phyloP scores from a whole-genome alignment of 345 rosid genomes.

The Gossypium sturtianum region DNA sequence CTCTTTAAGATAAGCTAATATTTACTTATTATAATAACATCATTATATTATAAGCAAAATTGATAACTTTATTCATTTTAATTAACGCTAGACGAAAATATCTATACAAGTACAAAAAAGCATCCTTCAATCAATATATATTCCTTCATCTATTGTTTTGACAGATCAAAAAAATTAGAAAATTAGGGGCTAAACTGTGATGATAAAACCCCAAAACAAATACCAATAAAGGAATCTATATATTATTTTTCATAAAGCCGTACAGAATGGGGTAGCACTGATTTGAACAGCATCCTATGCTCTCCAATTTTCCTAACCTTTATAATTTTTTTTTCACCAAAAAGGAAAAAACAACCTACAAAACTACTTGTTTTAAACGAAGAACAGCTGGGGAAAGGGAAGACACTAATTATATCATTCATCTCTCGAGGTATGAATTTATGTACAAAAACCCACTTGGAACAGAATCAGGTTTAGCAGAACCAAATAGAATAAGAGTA shows the following conservation, averaged over 20 bases:
- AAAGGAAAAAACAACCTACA: background rate
- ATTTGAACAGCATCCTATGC: constrained; percentile 58
- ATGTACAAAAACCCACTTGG: constrained; percentile 4
- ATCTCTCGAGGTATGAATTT: constrained; percentile 24
- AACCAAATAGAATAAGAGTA: background rate
- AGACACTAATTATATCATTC: constrained; percentile 12
- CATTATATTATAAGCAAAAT: too few relatives aligned
- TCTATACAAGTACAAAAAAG: too few relatives aligned
- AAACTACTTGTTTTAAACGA: background rate
- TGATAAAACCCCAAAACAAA: background rate
- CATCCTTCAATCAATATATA: too few relatives aligned
- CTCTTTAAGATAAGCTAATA: too few relatives aligned
- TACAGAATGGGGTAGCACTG: constrained; percentile 40
- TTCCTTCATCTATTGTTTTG: background rate
- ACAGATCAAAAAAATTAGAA: background rate
- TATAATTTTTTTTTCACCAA: background rate
- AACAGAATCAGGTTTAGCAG: constrained; percentile 9
- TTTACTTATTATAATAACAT: too few relatives aligned
- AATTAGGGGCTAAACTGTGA: background rate
- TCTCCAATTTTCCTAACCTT: constrained; percentile 15
- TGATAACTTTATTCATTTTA: too few relatives aligned
- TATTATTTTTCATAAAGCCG: constrained; percentile 28
- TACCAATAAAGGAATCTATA: background rate
- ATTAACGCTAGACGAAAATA: too few relatives aligned
- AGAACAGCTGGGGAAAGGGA: constrained; percentile 20